Base-by-base conservation (phyloP, 208 protist species). In the Angomonas ambiguus region DNA sequence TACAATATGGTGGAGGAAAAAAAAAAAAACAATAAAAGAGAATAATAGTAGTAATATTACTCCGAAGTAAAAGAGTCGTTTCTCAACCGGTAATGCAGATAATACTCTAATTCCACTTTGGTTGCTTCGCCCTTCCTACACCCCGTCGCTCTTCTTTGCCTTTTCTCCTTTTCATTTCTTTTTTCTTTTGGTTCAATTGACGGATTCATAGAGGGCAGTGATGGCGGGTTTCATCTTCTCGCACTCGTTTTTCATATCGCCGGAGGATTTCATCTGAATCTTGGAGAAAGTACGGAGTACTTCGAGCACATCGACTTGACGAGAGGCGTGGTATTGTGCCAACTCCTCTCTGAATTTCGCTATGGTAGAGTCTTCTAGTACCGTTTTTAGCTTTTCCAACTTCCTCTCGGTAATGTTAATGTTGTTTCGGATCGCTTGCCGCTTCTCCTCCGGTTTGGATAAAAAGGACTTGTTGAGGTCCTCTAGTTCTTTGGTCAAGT, bases 221-320 rank as follows among this genome's bases (percentile, higher is more conserved):
- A 93, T 56, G 35, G 72, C 69, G 22, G 83, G 82, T 2, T 74
- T 64, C 6, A 94, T 73, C 2, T 62, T 71, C 8, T 88, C 77
- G 88, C 90, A 95, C 38, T 76, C 71, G 30, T 89, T 57, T 70
- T 80, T 80, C 79, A 95, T 82, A 30, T 71, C 61, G 42, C 66
- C 63, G 0, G 85, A 81, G 62, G 90, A 93, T 31, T 82, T 77
- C n/a, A 95, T 64, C 74, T 95, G 86, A 30, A 95, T 59, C 71
- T 87, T 73, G 30, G 80, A 77, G 60, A 94, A 94, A 25, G 68
- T 73, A 48, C 88, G 81, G 38, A 95, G 69, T 58, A 95, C 74
- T 53, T 74, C 79, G 62, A 85, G 83, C 30, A 93, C 76, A 67
- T 95, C 92, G 60, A 86, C 83, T 69, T 94, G 87, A 61, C 91